Base-by-base conservation (phyloP, 139 green algal species). In the Picochlorum sp. region DNA sequence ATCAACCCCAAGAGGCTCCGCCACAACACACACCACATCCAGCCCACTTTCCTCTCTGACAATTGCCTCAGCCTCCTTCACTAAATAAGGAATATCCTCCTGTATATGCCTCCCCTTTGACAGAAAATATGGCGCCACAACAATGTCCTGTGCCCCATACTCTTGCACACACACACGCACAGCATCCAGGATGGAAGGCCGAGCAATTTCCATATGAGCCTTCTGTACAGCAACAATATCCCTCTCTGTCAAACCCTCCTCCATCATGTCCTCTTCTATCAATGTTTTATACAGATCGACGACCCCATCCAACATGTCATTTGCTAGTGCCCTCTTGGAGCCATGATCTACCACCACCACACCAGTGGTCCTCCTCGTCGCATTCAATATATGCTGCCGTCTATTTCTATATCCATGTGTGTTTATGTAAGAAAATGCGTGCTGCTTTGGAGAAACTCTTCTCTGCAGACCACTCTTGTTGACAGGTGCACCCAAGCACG, bases 311-410 rank as follows among this genome's bases (percentile, higher is more conserved):
- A 97, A 78, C 80, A 85, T 84, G 6, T 87, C 77, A 50, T 97
- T 97, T 20, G 89, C 86, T 32, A 81, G 83, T 3, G 63, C 49
- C 41, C 79, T 79, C 0, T 82, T 59, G 0, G 89, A 96, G 2
- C 90, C 90, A 61, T 97, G 90, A 68, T 97, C 90, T 10, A 97
- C 89, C 4, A 97, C 79, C 2, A 97, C 81, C 4, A 97, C 82
- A 1, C 74, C 88, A 28, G 81, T 28, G 24, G 24, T 38, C 13
- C 18, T 34, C 20, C 13, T 59, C 20, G 18, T 59, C 51, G 51
- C 51, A 38, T 30, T 59, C 49, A 56, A 21, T 41, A 41, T 13
- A 41, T 11, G 34, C 0, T 41, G 34, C 8, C 14, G 34, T 41
- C 34, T 41, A 14, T 41, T 30, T 30, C 28, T 30, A 30, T 30